Base-by-base conservation (phyloP, 805 yeast genomes). In the Vanderwaltozyma verrucispora region DNA sequence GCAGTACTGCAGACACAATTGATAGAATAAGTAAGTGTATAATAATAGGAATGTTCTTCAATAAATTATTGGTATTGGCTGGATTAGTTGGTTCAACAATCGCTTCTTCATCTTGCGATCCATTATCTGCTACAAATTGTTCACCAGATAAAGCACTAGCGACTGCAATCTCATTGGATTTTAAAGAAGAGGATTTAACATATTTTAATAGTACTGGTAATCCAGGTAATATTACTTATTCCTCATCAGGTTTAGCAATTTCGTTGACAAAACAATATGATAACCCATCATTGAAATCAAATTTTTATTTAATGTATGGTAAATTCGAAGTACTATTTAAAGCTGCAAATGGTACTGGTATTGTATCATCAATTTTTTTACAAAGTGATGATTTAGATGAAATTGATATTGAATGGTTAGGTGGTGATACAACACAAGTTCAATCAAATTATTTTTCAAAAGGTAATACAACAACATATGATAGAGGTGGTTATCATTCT, bases 321-420 rank as follows among this genome's bases (percentile, higher is more conserved):
- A 76, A 75, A 44, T 74, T 86, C 23, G 94, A 83, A 57, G 86
- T 76, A 6, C 67, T 65, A 1, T 56, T 82, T 43, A 70, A 77
- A 55, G 82, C 88, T 15, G 88, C 94, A 3, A 63, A 71, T 13
- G 96, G 95, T 17, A 60, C 59, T 14, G 96, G 95, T 43, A 69
- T 87, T 30, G 75, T 85, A 11, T 80, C 95, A 0, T 78, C 92
- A 2, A 74, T 87, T 48, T 84, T 79, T 45, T 67, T 87, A 37
- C 94, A 85, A 54, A 66, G 74, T 49, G 96, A 88, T 58, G 95
- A 81, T 51, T 65, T 80, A 45, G 96, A 88, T 60, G 96, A 88
- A 62, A 76, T 87, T 33, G 96, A 87, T 62, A 54, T 82, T 35
- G 96, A 88, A 59, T 80, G 92, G 77, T 67, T 82, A 31, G 96